Evolutionary conservation across 805 yeast genomes (phyloP).

Genomic region (Saccharomyces paradoxus): DNA sequence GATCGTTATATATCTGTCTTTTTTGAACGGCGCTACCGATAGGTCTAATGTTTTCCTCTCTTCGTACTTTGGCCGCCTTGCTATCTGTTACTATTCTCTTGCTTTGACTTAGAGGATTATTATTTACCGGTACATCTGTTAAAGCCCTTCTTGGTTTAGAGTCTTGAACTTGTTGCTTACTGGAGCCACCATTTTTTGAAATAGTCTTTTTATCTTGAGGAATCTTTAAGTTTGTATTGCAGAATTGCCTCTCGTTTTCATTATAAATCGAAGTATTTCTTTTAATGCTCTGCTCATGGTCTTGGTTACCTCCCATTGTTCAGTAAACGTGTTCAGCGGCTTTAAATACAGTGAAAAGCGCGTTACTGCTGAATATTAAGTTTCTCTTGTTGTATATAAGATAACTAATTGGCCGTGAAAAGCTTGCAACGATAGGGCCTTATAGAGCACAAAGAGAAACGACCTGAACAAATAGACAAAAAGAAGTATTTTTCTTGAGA

Average conservation of each 20-base stretch:
- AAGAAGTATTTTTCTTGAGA: neutral
- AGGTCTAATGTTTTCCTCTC: slow-evolving; percentile 9
- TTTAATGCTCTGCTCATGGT: neutral
- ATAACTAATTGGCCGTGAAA: neutral
- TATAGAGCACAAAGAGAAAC: neutral
- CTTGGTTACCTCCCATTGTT: neutral
- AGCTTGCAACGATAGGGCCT: neutral
- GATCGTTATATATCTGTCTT: slow-evolving; percentile 12
- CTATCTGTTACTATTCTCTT: neutral
- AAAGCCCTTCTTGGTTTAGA: slow-evolving; percentile 7
- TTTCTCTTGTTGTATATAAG: neutral
- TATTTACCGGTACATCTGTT: slow-evolving; percentile 12
- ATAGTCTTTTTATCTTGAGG: neutral
- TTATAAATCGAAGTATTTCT: neutral
- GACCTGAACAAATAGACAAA: neutral
- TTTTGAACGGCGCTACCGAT: slow-evolving; percentile 7
- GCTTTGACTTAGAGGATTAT: slow-evolving; percentile 2
- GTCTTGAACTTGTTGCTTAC: neutral
- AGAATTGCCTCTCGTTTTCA: neutral
- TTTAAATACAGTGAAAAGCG: neutral
- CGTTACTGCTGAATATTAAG: neutral
- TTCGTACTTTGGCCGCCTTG: slow-evolving; percentile 9
- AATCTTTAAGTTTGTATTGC: neutral
- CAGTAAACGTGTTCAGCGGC: neutral
- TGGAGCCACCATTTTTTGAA: neutral